Evolutionary conservation across 805 yeast species (phyloP), one percentile per base, ranked within the genome.

Genomic region (Ogataea dorogensis): DNA sequence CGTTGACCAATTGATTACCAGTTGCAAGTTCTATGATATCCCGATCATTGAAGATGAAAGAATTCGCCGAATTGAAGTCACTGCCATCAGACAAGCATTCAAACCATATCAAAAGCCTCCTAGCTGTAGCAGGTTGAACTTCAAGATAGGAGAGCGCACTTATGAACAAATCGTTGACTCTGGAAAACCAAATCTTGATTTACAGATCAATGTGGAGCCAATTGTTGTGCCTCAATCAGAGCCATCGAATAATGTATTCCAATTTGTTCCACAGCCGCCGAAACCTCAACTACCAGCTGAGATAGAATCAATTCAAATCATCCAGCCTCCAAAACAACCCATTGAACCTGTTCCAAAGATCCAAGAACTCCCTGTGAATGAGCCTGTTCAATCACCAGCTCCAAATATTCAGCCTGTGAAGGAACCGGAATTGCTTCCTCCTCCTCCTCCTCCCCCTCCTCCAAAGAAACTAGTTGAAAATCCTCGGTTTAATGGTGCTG

Each of bases 1-100:
- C n/a, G 50, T 60, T 0, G 71, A 69, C 0, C 77, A 79, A 33
- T 51, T 85, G 10, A 36, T 62, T 3, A 65, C 61, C 20, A 85
- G 86, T 49, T 79, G 86, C 30, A 58, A 68, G 1, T 73, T 84
- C 49, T 87, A 82, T 54, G 80, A 77, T 2, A 64, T 87, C 17
- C 75, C 71, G 12, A 62, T 62, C 0, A 25, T 44, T 1, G 29
- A 40, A 2, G 66, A 64, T 10, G 55, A 63, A 23, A 40, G 33
- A 2, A 24, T 31, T 5, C 15, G n/a, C 22, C 38, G 38, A 42
- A 61, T 78, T 9, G 76, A 74, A 31, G 43, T 79, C 6, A 56
- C 67, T 2, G 53, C 76, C 0, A 53, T 73, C 26, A 56, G 63
- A 9, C 63, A 65, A 3, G 33, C 46, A 0, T 59, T 32, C 38